Evolutionary conservation across 352 stramenopile species (phyloP).

Genomic region (Phytophthora crassamura): DNA sequence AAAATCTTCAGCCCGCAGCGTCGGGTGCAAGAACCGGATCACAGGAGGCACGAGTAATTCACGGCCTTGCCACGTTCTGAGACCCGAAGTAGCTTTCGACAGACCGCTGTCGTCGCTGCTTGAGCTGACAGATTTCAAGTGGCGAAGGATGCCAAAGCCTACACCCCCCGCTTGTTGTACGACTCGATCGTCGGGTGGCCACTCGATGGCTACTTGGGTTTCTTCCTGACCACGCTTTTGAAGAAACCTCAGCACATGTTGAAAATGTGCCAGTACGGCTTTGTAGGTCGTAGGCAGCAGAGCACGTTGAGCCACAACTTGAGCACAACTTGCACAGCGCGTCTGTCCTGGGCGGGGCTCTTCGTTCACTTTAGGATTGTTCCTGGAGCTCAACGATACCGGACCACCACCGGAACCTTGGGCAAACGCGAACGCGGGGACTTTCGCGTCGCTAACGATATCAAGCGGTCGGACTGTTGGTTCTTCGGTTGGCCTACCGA

Average conservation of each 20-base stretch:
- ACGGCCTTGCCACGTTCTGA: conserved; percentile 27
- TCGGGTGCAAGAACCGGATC: conserved; percentile 92
- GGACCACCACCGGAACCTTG: conserved; percentile 29
- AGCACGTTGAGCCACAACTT: conserved; percentile 61
- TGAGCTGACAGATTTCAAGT: conserved; percentile 25
- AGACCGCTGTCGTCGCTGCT: conserved; percentile 17
- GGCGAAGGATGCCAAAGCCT: conserved; percentile 89
- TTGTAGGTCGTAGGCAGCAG: conserved; percentile 94
- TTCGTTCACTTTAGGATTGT: conserved; percentile 17
- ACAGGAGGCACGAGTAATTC: conserved; percentile 92
- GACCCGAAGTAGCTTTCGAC: conserved; percentile 5
- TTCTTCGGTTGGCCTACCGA: conserved; percentile 16
- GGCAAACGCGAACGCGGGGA: conserved; percentile 59
- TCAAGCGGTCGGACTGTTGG: conserved; percentile 52
- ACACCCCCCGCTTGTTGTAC: conserved; percentile 92
- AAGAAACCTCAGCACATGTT: conserved; percentile 85
- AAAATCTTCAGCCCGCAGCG: conserved; percentile 86
- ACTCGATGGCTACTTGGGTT: conserved; percentile 72
- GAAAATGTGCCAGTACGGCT: conserved; percentile 94
- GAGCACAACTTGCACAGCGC: conserved; percentile 89
- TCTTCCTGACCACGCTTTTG: conserved; percentile 49
- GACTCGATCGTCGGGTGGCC: conserved; percentile 89
- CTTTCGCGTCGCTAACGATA: conserved; percentile 72
- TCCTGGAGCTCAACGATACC: conserved; percentile 25
- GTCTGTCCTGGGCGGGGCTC: conserved; percentile 38